Conservation (phyloP, 257 asterid species). For the Linderniella brevidens region DNA sequence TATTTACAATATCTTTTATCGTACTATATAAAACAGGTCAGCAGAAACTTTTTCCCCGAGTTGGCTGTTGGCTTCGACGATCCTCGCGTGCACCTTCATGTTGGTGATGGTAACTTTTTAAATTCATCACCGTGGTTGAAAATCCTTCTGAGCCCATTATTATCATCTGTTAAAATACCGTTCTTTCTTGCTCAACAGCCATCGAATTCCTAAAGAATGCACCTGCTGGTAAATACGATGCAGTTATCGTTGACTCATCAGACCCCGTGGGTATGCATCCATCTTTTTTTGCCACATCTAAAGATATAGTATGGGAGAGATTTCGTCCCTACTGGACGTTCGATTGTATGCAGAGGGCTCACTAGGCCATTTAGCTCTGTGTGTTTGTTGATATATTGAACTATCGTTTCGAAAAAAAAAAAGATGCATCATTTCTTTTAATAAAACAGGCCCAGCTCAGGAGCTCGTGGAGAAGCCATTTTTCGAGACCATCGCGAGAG, state of each 20-base stretch:
- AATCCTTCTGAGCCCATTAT: background rate
- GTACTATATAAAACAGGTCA: conserved; percentile 39
- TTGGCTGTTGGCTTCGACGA: conserved; percentile 93
- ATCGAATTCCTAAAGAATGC: conserved; percentile 48
- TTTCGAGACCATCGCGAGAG: conserved; percentile 68
- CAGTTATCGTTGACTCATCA: conserved; percentile 86
- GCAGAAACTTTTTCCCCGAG: conserved; percentile 80
- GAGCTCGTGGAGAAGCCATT: conserved; percentile 94
- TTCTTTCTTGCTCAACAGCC: conserved; percentile 25
- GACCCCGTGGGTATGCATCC: conserved; percentile 81
- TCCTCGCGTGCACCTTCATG: conserved; percentile 86
- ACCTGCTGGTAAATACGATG: conserved; percentile 79
- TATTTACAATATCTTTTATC: too few relatives aligned
- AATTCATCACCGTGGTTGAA: background rate
- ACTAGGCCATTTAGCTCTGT: too few relatives aligned
- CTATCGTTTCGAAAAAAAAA: too few relatives aligned
- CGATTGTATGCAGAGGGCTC: too few relatives aligned
- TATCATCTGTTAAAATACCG: too few relatives aligned
- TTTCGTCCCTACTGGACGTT: too few relatives aligned
- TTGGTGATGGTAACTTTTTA: conserved; percentile 68
- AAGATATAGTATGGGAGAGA: too few relatives aligned
- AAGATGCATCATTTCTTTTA: background rate
- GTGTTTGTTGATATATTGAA: too few relatives aligned
- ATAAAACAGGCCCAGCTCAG: conserved; percentile 81
- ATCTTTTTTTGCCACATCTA: background rate